Evolutionary conservation across 2,329 filamentous ascomycete genomes (phyloP).

Genomic region (Cladophialophora chaetospira): DNA sequence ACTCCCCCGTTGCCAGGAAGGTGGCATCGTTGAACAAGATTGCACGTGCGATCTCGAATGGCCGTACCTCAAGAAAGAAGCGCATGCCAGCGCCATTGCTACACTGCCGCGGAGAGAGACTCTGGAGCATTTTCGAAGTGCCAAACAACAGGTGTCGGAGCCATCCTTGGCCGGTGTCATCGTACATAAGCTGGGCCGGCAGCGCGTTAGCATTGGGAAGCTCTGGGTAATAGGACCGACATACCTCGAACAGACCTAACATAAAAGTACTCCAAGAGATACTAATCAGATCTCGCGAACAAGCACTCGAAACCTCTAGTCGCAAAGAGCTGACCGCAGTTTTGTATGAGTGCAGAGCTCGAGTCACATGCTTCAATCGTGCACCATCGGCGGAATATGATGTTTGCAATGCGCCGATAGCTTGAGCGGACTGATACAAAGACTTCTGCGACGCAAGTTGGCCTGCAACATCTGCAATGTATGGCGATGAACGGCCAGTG

Average conservation of each 20-base stretch:
- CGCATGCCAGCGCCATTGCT: not conserved
- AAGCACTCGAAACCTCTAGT: not conserved
- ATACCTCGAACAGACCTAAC: not conserved
- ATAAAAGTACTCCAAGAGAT: not conserved
- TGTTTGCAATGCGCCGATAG: not conserved
- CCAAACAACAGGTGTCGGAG: constrained; percentile 9
- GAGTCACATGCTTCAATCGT: not conserved
- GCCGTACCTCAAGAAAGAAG: constrained; percentile 3
- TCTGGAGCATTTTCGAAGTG: constrained; percentile 5
- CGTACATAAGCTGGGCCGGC: constrained; percentile 6
- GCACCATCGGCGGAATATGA: not conserved
- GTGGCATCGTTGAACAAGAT: constrained; percentile 2
- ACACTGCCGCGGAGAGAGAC: not conserved
- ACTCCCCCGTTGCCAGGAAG: not conserved
- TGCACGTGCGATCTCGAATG: constrained; percentile 9
- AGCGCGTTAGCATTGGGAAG: too few relatives aligned
- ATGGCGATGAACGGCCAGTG: not conserved
- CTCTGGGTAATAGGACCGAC: too few relatives aligned
- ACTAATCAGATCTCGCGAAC: not conserved
- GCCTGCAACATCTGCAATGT: not conserved
- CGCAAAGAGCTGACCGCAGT: not conserved
- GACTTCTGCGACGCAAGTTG: not conserved
- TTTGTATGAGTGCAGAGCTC: not conserved
- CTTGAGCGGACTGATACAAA: not conserved
- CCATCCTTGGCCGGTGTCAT: constrained; percentile 4